A percentile compares a stretch with the other conserved stretches of the same genome.
phyloP scores from a whole-genome alignment of 2,329 filamentous ascomycete species.

The Penicillium sp. region DNA sequence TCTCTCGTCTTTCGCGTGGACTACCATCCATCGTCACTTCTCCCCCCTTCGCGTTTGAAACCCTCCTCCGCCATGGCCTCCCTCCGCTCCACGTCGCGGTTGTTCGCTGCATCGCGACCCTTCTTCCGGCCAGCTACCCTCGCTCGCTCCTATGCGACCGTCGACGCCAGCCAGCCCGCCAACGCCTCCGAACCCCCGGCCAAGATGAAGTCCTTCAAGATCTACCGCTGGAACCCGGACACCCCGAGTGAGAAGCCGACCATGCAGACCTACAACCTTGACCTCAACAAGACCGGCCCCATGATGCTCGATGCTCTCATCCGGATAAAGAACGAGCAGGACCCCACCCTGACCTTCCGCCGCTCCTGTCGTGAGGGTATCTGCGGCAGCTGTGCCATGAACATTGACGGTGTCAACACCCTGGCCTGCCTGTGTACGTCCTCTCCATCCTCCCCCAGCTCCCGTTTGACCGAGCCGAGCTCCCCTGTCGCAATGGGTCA shows the following conservation, averaged over 20 bases:
- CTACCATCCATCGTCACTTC: constrained; percentile 9
- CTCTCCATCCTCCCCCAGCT: neutral
- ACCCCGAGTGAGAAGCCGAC: constrained; percentile 86
- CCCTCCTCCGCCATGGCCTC: constrained; percentile 48
- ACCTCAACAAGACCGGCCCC: constrained; percentile 97
- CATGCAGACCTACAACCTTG: constrained; percentile 94
- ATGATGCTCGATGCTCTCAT: constrained; percentile 98
- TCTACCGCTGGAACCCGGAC: constrained; percentile 99
- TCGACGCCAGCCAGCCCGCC: constrained; percentile 52
- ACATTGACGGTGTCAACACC: constrained; percentile 98
- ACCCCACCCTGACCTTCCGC: constrained; percentile 95
- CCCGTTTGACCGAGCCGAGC: constrained; percentile 2
- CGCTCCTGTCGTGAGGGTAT: constrained; percentile 97
- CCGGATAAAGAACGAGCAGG: constrained; percentile 98
- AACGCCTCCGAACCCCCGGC: constrained; percentile 42
- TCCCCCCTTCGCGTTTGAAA: constrained; percentile 12
- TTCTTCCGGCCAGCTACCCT: constrained; percentile 46
- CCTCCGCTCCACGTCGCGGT: constrained; percentile 53
- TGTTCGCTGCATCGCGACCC: constrained; percentile 48
- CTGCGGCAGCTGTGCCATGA: constrained; percentile 98
- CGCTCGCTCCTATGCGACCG: constrained; percentile 53
- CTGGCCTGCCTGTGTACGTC: constrained; percentile 92
- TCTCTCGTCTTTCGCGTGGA: too few species aligned
- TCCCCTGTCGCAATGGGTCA: neutral
- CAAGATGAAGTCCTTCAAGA: constrained; percentile 90